phyloP scores from a whole-genome alignment of 768 basidiomycete genomes.

The Pleurotus salmoneostramineus region DNA sequence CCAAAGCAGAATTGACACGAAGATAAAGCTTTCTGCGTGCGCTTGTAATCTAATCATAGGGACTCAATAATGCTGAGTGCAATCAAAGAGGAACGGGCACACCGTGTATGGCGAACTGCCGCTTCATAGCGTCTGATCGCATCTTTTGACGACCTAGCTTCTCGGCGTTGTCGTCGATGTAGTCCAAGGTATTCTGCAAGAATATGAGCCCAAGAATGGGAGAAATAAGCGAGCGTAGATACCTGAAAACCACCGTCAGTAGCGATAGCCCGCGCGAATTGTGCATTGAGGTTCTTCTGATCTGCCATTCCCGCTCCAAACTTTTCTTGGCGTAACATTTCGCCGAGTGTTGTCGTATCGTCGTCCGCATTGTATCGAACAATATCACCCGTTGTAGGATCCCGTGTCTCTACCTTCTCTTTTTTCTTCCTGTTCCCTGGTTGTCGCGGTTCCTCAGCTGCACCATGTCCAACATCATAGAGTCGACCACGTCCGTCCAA shows the following conservation, averaged over 20 bases:
- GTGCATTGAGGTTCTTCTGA: slow-evolving; percentile 88
- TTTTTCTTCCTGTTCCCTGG: slow-evolving; percentile 81
- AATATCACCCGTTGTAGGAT: slow-evolving; percentile 86
- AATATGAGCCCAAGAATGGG: background rate
- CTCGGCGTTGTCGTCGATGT: slow-evolving; percentile 96
- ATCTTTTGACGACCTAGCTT: slow-evolving; percentile 90
- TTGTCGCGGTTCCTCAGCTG: slow-evolving; percentile 42
- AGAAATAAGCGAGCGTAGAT: background rate
- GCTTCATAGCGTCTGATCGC: slow-evolving; percentile 94
- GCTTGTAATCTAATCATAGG: slow-evolving; percentile 93
- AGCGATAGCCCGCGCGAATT: slow-evolving; percentile 86
- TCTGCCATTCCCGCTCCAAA: slow-evolving; percentile 87
- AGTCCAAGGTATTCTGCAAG: slow-evolving; percentile 78
- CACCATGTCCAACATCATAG: slow-evolving; percentile 89
- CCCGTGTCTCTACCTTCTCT: slow-evolving; percentile 82
- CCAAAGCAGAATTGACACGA: slow-evolving; percentile 86
- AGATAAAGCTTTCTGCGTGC: slow-evolving; percentile 86
- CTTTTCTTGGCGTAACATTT: slow-evolving; percentile 90
- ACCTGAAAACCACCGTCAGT: slow-evolving; percentile 87
- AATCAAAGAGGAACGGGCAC: too few species aligned
- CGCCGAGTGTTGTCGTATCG: slow-evolving; percentile 79
- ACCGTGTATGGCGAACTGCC: slow-evolving; percentile 96
- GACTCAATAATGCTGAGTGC: too few species aligned
- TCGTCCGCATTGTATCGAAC: slow-evolving; percentile 90
- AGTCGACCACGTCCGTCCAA: slow-evolving; percentile 79